Evolutionary conservation across 805 yeast species (phyloP), one percentile per base, ranked within the genome.

Genomic region (Teunomyces lycoperdinae): DNA sequence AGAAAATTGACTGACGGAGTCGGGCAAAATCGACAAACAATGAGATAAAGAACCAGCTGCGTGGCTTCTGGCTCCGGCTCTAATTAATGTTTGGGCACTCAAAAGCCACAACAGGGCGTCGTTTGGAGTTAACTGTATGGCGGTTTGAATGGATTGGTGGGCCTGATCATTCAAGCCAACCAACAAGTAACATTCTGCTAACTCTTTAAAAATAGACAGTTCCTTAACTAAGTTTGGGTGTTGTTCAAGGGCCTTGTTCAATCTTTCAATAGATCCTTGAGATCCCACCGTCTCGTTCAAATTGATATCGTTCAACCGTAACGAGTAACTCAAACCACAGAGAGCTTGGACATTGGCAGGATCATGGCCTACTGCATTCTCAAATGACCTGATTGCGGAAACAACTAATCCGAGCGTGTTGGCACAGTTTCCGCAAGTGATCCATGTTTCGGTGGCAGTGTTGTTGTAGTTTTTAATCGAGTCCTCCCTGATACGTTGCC

Each of bases 131-230:
- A 71, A 50, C 33, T 62, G 67, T 4, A 78, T 55, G 3, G 78
- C 78, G 42, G 74, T 66, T 46, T 71, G 74, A 14, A 77, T 66
- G 2, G 78, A 66, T 43, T 68, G 72, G 53, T 79, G 81, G 0
- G 85, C 81, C 50, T 77, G 80, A 36, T 79, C 82, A 40, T 66
- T 68, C 48, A 77, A 69, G 31, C 78, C 76, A 7, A 76, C 53
- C 9, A 71, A 58, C 10, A 77, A 55, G 54, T 81, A 80, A 46
- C 82, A 75, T 49, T 78, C 80, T 0, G 81, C 73, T 44, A 81
- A 63, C 55, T 79, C 84, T 43, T 68, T 72, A 69, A 78, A 76
- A 4, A 81, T 53, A 5, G 55, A 51, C 0, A 74, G 52, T 43
- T 73, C 75, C 42, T 67, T 67, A 28, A 68, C 59, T 17, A 80